A percentile compares a stretch with the other conserved stretches of the same genome.
phyloP scores from a whole-genome alignment of 495 filamentous ascomycete genomes.

The Mytilinidion resinicola region DNA sequence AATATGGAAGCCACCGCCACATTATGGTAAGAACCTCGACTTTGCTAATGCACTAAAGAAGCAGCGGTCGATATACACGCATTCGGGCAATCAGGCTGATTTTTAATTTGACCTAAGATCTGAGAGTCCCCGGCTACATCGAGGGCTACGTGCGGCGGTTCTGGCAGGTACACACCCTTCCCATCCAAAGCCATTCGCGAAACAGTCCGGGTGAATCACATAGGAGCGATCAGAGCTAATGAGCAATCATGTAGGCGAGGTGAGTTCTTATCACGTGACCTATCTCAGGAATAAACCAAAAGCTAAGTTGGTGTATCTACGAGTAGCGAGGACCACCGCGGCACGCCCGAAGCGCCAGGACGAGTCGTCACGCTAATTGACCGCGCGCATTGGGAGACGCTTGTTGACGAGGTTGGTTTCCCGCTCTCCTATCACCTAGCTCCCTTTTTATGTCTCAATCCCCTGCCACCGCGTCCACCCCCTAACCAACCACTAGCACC shows the following conservation, averaged over 20 bases:
- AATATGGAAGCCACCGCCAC: slow-evolving; percentile 97
- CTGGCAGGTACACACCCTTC: slow-evolving; percentile 69
- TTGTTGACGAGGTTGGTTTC: slow-evolving; percentile 56
- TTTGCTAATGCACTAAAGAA: not conserved
- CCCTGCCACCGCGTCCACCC: not conserved
- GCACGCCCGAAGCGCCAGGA: slow-evolving; percentile 78
- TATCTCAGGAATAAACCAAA: not conserved
- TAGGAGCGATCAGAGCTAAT: not conserved
- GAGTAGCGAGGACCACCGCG: slow-evolving; percentile 82
- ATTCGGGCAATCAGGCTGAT: not conserved
- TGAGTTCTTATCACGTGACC: slow-evolving; percentile 28
- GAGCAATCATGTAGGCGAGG: slow-evolving; percentile 47
- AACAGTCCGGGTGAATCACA: too few species aligned
- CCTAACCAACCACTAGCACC: not conserved
- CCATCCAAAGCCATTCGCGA: too few species aligned
- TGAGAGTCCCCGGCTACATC: slow-evolving; percentile 82
- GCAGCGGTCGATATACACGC: not conserved
- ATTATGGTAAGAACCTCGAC: slow-evolving; percentile 61
- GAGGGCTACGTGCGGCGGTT: slow-evolving; percentile 92
- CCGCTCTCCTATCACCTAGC: not conserved
- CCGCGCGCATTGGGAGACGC: slow-evolving; percentile 67
- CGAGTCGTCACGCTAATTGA: slow-evolving; percentile 92
- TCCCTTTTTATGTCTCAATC: not conserved
- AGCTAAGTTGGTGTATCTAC: not conserved
- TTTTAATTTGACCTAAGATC: slow-evolving; percentile 48